These are phyloP conservation scores for Fraxinus cuspidata DNA, from an alignment of 257 asterid species.

Conservation along the genomic window DNA sequence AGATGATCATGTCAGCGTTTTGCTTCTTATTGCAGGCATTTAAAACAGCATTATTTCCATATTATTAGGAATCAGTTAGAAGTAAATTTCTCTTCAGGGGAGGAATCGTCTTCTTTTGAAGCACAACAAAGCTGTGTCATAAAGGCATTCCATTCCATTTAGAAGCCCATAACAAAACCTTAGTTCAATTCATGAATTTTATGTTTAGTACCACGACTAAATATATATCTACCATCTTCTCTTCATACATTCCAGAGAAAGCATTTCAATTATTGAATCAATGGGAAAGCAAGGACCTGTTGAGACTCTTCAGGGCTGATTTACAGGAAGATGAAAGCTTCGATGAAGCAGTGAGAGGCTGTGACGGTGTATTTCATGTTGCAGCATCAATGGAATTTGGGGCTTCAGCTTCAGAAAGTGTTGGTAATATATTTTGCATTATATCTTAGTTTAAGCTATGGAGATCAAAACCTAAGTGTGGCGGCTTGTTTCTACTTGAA, in stretches of 20 bases:
- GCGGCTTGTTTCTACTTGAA: conserved; percentile 25
- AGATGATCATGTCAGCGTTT: neutral
- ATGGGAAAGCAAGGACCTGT: conserved; percentile 48
- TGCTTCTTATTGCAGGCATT: too few species aligned
- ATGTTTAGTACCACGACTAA: neutral
- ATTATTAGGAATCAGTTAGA: neutral
- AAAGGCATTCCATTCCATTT: neutral
- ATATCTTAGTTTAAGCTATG: neutral
- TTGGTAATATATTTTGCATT: conserved; percentile 39
- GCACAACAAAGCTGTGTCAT: neutral
- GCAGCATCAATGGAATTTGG: conserved; percentile 86
- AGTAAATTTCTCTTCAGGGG: neutral
- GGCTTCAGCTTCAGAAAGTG: conserved; percentile 40
- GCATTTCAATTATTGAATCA: conserved; percentile 47
- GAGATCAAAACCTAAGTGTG: neutral
- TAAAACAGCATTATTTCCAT: too few species aligned
- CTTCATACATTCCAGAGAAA: conserved; percentile 49
- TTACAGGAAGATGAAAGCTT: conserved; percentile 80
- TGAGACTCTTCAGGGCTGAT: conserved; percentile 71
- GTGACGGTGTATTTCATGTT: conserved; percentile 81
- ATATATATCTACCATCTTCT: neutral
- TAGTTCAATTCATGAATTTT: neutral
- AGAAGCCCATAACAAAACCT: neutral
- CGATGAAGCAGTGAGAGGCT: conserved; percentile 74
- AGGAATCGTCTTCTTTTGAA: neutral